Base-by-base conservation (phyloP, 108 stramenopile species). In the Nitzschia inconspicua region DNA sequence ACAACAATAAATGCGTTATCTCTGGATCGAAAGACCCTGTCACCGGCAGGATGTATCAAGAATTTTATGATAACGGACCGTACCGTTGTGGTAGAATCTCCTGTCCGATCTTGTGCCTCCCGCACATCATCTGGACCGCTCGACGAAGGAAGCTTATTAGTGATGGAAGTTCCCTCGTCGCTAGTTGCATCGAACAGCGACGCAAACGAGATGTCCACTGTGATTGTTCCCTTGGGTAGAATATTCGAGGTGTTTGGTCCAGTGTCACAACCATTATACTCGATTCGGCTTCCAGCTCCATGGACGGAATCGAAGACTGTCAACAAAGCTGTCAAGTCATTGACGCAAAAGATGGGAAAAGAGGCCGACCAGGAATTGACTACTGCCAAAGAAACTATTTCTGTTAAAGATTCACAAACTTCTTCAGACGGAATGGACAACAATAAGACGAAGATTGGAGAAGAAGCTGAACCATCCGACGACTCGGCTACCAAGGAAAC, bases 231-330 rank as follows among this genome's bases (percentile, higher is more conserved):
- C 22, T 34, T 89, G 42, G 92, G 92, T 7, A 83, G 78, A 63
- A 68, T 93, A 4, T 73, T 88, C 47, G 92, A 93, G 60, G 83
- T 89, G 8, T 93, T 93, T 73, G 92, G 92, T 18, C 92, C 92
- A 10, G 85, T 93, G 3, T 63, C 77, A 13, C 57, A 73, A 60
- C 92, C 92, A n/a, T 60, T 93, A 24, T 93, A 93, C 64, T 84
- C 83, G 20, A 73, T 93, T 49, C 77, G 84, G 39, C 62, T 89
- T 43, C 73, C 72, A 19, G 41, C 58, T 27, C 49, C 54, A 25
- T 50, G 40, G n/a, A n/a, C n/a, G n/a, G n/a, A n/a, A n/a, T n/a
- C n/a, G n/a, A n/a, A n/a, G n/a, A n/a, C n/a, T n/a, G n/a, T n/a
- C n/a, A n/a, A n/a, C n/a, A n/a, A n/a, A n/a, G n/a, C n/a, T n/a